Conservation (phyloP, 306 rosid genomes). For the Hylodesmum podocarpum region DNA sequence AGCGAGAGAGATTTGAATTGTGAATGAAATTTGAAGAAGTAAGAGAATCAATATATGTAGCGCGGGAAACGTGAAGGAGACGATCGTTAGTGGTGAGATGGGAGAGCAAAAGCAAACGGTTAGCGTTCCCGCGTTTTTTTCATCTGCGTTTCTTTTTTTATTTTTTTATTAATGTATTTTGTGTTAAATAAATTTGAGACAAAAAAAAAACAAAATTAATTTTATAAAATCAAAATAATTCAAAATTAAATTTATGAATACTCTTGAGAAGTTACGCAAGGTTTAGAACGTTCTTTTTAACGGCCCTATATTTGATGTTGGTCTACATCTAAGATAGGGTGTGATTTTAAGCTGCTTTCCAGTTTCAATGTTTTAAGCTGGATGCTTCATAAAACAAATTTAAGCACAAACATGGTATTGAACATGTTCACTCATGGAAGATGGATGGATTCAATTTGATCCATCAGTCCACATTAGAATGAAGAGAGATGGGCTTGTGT, state of each 20-base stretch:
- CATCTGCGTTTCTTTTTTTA: too few species aligned
- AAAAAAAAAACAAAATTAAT: background rate
- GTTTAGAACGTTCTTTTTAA: background rate
- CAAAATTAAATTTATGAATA: background rate
- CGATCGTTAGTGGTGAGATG: background rate
- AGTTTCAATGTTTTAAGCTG: conserved; percentile 36
- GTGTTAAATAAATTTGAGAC: background rate
- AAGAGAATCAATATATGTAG: conserved; percentile 29
- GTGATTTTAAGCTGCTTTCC: conserved; percentile 26
- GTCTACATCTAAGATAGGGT: background rate
- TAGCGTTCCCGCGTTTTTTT: conserved; percentile 27
- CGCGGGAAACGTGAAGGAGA: conserved; percentile 47
- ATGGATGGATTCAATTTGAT: background rate
- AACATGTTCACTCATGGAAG: background rate
- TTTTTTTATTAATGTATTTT: background rate
- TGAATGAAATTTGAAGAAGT: background rate
- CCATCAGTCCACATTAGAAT: background rate
- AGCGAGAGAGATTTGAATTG: conserved; percentile 25
- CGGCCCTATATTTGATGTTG: background rate
- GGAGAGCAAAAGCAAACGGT: background rate
- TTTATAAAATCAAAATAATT: background rate
- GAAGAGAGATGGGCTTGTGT: background rate
- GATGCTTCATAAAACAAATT: conserved; percentile 45
- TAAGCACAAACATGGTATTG: conserved; percentile 36
- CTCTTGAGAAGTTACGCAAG: background rate